Conservation (phyloP, 805 yeast species). For the Nakazawaea populi region DNA sequence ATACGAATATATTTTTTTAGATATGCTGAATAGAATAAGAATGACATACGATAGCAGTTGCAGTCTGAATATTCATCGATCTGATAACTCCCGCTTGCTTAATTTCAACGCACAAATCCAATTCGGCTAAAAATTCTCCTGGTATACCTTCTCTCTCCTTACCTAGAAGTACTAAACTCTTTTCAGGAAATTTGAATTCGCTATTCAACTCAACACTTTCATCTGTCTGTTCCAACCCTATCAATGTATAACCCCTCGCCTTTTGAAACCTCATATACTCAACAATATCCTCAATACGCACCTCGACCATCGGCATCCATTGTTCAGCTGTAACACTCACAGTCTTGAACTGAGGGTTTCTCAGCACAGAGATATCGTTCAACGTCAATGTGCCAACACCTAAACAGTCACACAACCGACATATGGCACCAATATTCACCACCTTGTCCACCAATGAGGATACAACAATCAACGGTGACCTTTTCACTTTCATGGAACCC, state of each 20-base stretch:
- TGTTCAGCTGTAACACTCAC: slow-evolving; percentile 93
- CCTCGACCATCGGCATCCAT: slow-evolving; percentile 93
- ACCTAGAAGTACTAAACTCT: slow-evolving; percentile 74
- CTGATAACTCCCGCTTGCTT: slow-evolving; percentile 89
- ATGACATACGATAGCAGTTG: slow-evolving; percentile 90
- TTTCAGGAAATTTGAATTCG: slow-evolving; percentile 67
- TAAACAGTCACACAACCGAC: slow-evolving; percentile 85
- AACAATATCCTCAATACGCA: slow-evolving; percentile 48
- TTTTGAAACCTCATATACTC: slow-evolving; percentile 55
- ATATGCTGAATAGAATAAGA: slow-evolving; percentile 72
- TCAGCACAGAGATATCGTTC: slow-evolving; percentile 58
- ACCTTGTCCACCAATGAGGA: slow-evolving; percentile 89
- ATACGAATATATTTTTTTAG: slow-evolving; percentile 6
- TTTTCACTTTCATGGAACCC: slow-evolving; percentile 36
- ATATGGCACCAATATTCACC: slow-evolving; percentile 91
- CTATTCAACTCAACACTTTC: slow-evolving; percentile 67
- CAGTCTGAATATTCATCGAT: slow-evolving; percentile 96
- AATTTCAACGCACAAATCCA: slow-evolving; percentile 85
- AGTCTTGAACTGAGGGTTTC: slow-evolving; percentile 65
- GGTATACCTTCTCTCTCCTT: slow-evolving; percentile 90
- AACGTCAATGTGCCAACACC: slow-evolving; percentile 83
- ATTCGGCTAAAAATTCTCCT: slow-evolving; percentile 71
- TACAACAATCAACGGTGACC: slow-evolving; percentile 87
- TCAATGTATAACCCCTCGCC: slow-evolving; percentile 74
- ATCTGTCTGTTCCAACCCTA: slow-evolving; percentile 93